These are phyloP conservation scores for Aspergillus sclerotiicarbonarius DNA, from an alignment of 495 filamentous ascomycete species.

Conservation along the genomic window DNA sequence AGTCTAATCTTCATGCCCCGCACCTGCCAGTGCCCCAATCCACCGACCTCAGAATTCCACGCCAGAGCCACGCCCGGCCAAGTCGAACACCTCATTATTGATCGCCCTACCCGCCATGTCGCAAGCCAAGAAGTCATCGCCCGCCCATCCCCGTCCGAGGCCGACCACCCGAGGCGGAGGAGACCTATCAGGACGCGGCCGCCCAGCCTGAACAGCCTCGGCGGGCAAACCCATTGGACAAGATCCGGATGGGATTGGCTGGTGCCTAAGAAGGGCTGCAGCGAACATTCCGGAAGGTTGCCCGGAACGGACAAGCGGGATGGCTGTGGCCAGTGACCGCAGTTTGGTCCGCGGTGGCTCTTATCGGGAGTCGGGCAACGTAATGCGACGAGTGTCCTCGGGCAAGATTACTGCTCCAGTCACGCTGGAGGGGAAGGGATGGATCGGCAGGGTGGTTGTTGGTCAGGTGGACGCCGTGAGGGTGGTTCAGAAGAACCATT, in stretches of 20 bases:
- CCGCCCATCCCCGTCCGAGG: too few species aligned
- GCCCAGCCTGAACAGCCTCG: neutral
- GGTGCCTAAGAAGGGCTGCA: conserved; percentile 12
- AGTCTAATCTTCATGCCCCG: too few species aligned
- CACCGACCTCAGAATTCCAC: too few species aligned
- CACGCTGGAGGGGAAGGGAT: neutral
- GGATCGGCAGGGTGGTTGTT: neutral
- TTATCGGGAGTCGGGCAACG: neutral
- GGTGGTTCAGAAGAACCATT: neutral
- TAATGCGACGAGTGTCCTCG: neutral
- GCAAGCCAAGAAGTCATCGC: neutral
- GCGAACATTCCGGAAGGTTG: conserved; percentile 15
- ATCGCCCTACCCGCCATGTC: neutral
- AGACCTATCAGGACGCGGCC: neutral
- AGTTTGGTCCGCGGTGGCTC: neutral
- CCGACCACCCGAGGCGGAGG: neutral
- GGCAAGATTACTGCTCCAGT: neutral
- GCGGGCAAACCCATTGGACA: too few species aligned
- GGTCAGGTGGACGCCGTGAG: neutral
- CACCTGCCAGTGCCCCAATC: too few species aligned
- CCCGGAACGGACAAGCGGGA: conserved; percentile 4
- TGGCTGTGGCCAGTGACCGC: neutral
- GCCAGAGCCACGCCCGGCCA: too few species aligned
- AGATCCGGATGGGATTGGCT: neutral
- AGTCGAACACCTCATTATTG: too few species aligned